phyloP scores from a whole-genome alignment of 805 yeast genomes.

The Candida manassasensis region DNA sequence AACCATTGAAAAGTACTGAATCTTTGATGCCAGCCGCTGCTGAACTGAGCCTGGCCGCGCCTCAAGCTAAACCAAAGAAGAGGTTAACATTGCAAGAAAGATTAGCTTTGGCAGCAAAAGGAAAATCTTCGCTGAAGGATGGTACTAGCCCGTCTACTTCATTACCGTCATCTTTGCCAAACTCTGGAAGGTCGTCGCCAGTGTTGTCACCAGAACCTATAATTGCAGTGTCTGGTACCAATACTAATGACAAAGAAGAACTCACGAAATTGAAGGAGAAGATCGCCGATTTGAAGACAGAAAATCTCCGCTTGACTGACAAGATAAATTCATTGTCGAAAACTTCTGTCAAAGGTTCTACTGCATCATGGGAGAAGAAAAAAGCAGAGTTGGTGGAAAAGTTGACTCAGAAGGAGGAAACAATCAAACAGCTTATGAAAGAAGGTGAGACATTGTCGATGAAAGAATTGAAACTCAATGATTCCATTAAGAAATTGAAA shows the following conservation, averaged over 20 bases:
- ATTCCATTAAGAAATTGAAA: conserved; percentile 59
- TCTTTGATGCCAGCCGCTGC: too few species aligned
- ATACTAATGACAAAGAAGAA: background rate
- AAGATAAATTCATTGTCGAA: background rate
- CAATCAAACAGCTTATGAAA: conserved; percentile 59
- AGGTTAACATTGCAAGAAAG: conserved; percentile 80
- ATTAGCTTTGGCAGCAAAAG: conserved; percentile 73
- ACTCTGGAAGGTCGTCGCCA: conserved; percentile 4
- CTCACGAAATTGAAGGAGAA: background rate
- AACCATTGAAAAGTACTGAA: too few species aligned
- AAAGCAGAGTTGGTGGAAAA: conserved; percentile 21
- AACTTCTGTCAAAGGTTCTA: background rate
- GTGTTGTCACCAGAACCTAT: background rate
- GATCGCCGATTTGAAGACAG: conserved; percentile 1
- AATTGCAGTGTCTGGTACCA: background rate
- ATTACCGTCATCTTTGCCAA: conserved; percentile 3
- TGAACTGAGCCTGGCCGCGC: background rate
- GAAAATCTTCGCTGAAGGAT: conserved; percentile 24
- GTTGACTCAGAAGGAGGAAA: conserved; percentile 49
- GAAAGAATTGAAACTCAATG: conserved; percentile 65
- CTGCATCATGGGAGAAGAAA: conserved; percentile 8
- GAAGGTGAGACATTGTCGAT: conserved; percentile 74
- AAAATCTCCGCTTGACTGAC: conserved; percentile 1
- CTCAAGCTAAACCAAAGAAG: conserved; percentile 33
- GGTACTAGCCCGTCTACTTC: conserved; percentile 3